phyloP scores from a whole-genome alignment of 2,329 filamentous ascomycete species.

The Ceratocystis eucalypticola region DNA sequence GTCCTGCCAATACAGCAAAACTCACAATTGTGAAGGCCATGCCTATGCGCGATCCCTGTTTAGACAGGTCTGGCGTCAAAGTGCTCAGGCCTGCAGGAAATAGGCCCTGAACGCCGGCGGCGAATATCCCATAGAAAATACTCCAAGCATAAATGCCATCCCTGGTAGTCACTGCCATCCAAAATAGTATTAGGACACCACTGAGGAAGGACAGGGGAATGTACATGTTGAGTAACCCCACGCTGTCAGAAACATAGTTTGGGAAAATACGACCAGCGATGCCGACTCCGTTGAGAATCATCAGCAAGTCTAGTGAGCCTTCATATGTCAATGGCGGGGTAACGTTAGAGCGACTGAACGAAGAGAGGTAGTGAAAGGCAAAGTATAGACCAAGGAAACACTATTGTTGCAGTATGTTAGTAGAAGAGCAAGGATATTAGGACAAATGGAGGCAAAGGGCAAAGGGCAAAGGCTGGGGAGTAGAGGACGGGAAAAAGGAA shows the following conservation, averaged over 20 bases:
- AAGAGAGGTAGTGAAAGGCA: constrained; percentile 44
- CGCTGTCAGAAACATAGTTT: constrained; percentile 42
- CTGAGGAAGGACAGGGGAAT: constrained; percentile 34
- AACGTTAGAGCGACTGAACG: constrained; percentile 34
- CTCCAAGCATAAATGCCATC: constrained; percentile 48
- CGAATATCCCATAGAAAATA: constrained; percentile 49
- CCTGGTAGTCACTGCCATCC: constrained; percentile 41
- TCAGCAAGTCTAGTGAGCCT: constrained; percentile 45
- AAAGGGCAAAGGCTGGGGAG: not conserved
- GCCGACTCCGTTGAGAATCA: constrained; percentile 52
- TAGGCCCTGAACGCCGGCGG: constrained; percentile 49
- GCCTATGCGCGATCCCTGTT: constrained; percentile 42
- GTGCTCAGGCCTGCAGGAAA: constrained; percentile 42
- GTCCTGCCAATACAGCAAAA: constrained; percentile 39
- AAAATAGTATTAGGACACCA: constrained; percentile 37
- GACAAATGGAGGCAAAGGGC: not conserved
- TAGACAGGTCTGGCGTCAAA: constrained; percentile 38
- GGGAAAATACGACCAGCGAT: constrained; percentile 44
- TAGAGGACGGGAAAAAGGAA: not conserved
- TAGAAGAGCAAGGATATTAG: not conserved
- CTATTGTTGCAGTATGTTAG: constrained; percentile 19
- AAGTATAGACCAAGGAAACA: constrained; percentile 43
- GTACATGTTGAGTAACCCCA: constrained; percentile 48
- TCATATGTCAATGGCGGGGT: constrained; percentile 31
- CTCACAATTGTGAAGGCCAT: constrained; percentile 45